These are phyloP conservation scores for Chaetothyriales sp. DNA, from an alignment of 2,329 filamentous ascomycete species.

Conservation along the genomic window DNA sequence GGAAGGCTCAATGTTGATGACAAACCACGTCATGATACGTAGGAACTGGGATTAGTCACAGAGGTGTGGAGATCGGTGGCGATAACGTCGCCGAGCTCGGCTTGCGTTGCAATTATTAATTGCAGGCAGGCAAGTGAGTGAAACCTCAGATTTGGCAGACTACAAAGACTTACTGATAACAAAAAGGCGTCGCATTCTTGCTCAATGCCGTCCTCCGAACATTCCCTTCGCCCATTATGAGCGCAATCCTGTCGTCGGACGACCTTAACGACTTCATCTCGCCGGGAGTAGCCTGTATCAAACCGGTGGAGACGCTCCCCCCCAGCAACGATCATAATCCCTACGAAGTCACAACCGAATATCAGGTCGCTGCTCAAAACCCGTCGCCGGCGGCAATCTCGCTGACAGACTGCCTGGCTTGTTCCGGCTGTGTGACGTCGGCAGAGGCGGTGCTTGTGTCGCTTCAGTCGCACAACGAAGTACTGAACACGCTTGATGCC, in stretches of 20 bases:
- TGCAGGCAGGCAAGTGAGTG: not conserved
- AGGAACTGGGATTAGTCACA: not conserved
- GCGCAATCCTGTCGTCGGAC: constrained; percentile 89
- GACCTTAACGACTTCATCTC: constrained; percentile 99
- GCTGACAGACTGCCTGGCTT: constrained; percentile 90
- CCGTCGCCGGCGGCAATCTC: constrained; percentile 76
- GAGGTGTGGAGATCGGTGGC: not conserved
- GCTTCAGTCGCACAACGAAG: constrained; percentile 83
- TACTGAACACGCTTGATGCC: constrained; percentile 65
- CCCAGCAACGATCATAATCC: constrained; percentile 36
- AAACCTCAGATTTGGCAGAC: not conserved
- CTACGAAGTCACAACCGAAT: constrained; percentile 89
- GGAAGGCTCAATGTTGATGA: too few species aligned
- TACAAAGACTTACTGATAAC: not conserved
- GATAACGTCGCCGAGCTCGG: not conserved
- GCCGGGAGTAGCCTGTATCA: constrained; percentile 93
- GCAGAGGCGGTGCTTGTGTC: constrained; percentile 95
- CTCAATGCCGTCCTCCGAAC: not conserved
- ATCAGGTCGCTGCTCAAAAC: constrained; percentile 45
- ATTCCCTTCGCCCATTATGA: constrained; percentile 43
- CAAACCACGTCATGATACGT: too few species aligned
- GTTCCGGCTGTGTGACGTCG: constrained; percentile 92
- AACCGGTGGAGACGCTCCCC: constrained; percentile 86
- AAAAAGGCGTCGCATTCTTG: not conserved
- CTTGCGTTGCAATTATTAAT: not conserved